Evolutionary conservation across 495 filamentous ascomycete genomes (phyloP).

Genomic region (Xylaria telfairii): DNA sequence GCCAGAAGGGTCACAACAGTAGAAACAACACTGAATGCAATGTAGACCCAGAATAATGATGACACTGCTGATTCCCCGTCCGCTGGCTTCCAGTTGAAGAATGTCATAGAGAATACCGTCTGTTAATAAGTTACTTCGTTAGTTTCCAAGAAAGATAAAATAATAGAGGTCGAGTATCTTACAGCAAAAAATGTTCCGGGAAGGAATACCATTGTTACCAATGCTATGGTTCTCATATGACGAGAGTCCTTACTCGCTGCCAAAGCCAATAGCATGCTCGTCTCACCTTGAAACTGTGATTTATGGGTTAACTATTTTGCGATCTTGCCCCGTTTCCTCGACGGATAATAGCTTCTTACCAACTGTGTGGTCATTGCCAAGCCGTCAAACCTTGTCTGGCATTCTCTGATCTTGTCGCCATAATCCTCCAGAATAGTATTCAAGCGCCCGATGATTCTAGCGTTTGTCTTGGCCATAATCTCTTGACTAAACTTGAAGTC

Average conservation of each 20-base stretch:
- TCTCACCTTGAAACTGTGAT: background rate
- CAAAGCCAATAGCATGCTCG: constrained; percentile 25
- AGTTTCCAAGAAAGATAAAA: background rate
- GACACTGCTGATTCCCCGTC: constrained; percentile 20
- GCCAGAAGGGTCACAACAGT: constrained; percentile 11
- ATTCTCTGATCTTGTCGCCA: constrained; percentile 46
- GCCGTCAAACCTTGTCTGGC: constrained; percentile 45
- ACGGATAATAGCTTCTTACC: constrained; percentile 31
- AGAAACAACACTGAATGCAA: constrained; percentile 17
- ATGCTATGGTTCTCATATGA: constrained; percentile 39
- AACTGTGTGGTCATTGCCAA: constrained; percentile 48
- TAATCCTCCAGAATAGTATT: constrained; percentile 38
- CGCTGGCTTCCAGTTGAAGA: constrained; percentile 27
- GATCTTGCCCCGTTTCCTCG: background rate
- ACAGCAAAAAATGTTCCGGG: constrained; percentile 48
- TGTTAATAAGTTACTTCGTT: background rate
- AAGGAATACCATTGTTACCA: constrained; percentile 50
- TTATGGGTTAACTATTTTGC: background rate
- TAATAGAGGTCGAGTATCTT: background rate
- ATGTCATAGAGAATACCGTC: constrained; percentile 32
- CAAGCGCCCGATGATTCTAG: background rate
- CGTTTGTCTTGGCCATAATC: background rate
- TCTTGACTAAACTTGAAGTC: too few relatives aligned
- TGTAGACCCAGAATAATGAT: constrained; percentile 27
- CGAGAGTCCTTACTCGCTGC: constrained; percentile 33